Base-by-base conservation (phyloP, 345 rosid species). In the Boechera retrofracta region DNA sequence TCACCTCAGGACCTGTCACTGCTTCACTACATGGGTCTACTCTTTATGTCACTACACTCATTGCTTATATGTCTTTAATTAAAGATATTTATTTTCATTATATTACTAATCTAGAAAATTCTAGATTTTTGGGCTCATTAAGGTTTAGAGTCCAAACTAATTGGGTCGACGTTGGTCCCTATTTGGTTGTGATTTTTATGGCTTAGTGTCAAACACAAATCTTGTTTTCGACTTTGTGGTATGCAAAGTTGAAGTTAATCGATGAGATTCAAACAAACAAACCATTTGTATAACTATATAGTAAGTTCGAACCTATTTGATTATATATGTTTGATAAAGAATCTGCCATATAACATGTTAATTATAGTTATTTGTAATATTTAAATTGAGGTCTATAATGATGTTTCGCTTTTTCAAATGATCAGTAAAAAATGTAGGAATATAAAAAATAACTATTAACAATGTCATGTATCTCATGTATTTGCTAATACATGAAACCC, bases 1-100 rank as follows among this genome's bases (percentile, higher is more conserved):
- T 63, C 65, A 49, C 71, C 71, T 70, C 75, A 70, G 80, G 52
- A 77, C 80, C 71, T 70, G 75, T 77, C 65, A 51, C 71, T 77
- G 65, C 70, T 62, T 69, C 64, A 35, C 57, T 61, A 69, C 75
- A 69, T 60, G 74, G 79, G 69, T 75, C 79, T 68, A 36, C 74
- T 74, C 35, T 53, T 45, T 45, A 8, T 21, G 21, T 47, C 73
- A 35, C 71, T 69, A 21, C 75, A 62, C 63, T 69, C n/a, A 77
- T 16, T 62, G 35, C 64, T 29, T 60, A 56, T 60, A 56, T 56
- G 59, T 65, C 66, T 45, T 32, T 57, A 31, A 15, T 3, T 35
- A 33, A n/a, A 35, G 3, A 39, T 24, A 1, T 62, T 18, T 6
- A 24, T 58, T 1, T 26, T 5, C 9, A 36, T 24, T 5, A 0